Conservation (phyloP, 306 rosid genomes). For the Sicyos baderoa region DNA sequence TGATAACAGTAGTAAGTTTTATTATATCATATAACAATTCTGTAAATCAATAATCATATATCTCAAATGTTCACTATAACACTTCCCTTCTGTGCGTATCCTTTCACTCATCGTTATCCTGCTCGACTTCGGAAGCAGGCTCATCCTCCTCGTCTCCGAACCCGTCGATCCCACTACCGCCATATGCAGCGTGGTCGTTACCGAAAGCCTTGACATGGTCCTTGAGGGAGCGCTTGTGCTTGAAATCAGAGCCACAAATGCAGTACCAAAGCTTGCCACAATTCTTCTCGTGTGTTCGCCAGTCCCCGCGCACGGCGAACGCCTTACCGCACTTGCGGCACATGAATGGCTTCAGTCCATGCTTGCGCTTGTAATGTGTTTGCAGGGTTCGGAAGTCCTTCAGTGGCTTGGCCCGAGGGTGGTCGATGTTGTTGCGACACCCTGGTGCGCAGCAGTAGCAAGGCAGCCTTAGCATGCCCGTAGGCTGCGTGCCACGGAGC, state of each 20-base stretch:
- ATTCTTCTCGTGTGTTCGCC: constrained; percentile 96
- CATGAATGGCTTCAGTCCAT: constrained; percentile 93
- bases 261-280: constrained; percentile 98
- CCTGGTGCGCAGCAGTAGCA: constrained; percentile 94
- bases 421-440: constrained; percentile 92
- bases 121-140: constrained; percentile 91
- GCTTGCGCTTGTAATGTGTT: constrained; percentile 95
- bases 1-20: constrained; percentile 1
- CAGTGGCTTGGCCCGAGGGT: constrained; percentile 77
- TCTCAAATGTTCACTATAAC: constrained; percentile 7
- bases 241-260: constrained; percentile 89
- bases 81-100: constrained; percentile 9
- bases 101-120: constrained; percentile 67
- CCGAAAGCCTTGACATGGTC: constrained; percentile 95
- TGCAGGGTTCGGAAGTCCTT: constrained; percentile 95
- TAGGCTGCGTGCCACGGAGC: constrained; percentile 90
- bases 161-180: constrained; percentile 42
- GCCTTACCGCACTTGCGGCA: constrained; percentile 93
- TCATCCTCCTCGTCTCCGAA: constrained; percentile 93
- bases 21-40: background rate
- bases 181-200: constrained; percentile 77
- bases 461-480: constrained; percentile 91
- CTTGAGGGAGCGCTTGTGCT: constrained; percentile 88
- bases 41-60: constrained; percentile 6
- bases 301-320: constrained; percentile 88